These are phyloP conservation scores for Sphaerostilbella broomeana DNA, from an alignment of 2,329 filamentous ascomycete genomes.

Conservation along the genomic window DNA sequence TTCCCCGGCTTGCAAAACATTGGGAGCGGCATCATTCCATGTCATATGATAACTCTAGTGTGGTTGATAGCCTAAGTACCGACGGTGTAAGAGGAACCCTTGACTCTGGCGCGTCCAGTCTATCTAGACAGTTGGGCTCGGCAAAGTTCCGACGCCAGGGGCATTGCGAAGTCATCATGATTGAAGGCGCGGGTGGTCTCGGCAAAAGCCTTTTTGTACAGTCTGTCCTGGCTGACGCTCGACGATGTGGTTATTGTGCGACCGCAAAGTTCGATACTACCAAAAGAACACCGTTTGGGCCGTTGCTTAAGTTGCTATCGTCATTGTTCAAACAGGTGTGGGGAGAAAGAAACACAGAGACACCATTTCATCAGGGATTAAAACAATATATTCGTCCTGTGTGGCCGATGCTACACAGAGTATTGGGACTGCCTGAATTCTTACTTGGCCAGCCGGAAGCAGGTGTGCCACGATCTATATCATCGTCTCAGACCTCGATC, in stretches of 20 bases:
- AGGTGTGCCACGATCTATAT: constrained; percentile 29
- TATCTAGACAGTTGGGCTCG: constrained; percentile 48
- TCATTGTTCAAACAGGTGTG: constrained; percentile 62
- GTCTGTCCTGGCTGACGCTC: constrained; percentile 54
- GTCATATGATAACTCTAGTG: constrained; percentile 41
- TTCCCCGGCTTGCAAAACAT: constrained; percentile 34
- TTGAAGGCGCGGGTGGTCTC: constrained; percentile 56
- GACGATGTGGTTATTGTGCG: constrained; percentile 57
- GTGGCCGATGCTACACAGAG: constrained; percentile 57
- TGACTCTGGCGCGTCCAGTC: constrained; percentile 41
- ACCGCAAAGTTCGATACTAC: constrained; percentile 61
- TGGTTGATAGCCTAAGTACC: constrained; percentile 37
- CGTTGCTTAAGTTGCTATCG: constrained; percentile 57
- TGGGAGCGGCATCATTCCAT: constrained; percentile 50
- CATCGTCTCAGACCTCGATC: constrained; percentile 28
- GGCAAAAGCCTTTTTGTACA: constrained; percentile 61
- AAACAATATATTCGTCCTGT: constrained; percentile 57
- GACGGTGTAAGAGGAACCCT: constrained; percentile 38
- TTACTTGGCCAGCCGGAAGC: constrained; percentile 47
- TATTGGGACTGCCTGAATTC: constrained; percentile 64
- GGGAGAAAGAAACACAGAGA: constrained; percentile 60
- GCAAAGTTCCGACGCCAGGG: constrained; percentile 55
- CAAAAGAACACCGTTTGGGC: constrained; percentile 54
- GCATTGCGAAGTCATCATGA: constrained; percentile 56
- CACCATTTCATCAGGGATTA: constrained; percentile 53